Base-by-base conservation (phyloP, 331 rosid genomes). In the Cydonia oblonga region DNA sequence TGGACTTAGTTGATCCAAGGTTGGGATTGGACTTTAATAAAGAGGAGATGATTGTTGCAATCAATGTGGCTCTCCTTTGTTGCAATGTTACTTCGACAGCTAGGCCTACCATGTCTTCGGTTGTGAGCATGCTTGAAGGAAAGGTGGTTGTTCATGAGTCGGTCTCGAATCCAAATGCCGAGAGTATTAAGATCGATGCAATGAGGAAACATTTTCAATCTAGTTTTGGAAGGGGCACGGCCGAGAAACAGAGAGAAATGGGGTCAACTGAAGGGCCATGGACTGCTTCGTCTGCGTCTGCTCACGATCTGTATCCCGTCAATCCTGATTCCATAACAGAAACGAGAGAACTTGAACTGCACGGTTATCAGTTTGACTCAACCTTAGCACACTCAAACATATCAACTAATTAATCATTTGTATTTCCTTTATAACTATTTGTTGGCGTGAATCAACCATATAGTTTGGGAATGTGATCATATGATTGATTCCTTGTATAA, bases 51-150 rank as follows among this genome's bases (percentile, higher is more conserved):
- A 15, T 80, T 81, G n/a, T 56, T 1, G 77, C 87, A 80, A 86
- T 91, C 72, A 78, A 87, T 33, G 83, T 87, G 57, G 89, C 90
- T 62, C 87, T 92, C 68, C 73, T 78, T 33, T 88, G 95, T 77
- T 70, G 88, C 7, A 79, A 75, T 63, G 72, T n/a, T 40, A 77
- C 90, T 58, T 72, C 90, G 59, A 19, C 83, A 5, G 71, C 19
- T 7, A 85, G 96, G 68, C 92, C 96, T 7, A 58, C 72, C 60
- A 88, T 90, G 95, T 81, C 90, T 25, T 73, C 84, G 10, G 92
- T 87, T 15, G 89, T 89, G 52, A 83, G 86, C 81, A 83, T 92
- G 85, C 87, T 92, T 23, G 93, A 86, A 85, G 93, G 96, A 12
- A 79, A 59, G 54, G 53, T 51, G 49, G 65, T 10, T 20, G 78